A percentile compares a stretch with the other conserved stretches of the same genome.
phyloP scores from a whole-genome alignment of 441 rosid genomes.

The Aquilaria agallochum region DNA sequence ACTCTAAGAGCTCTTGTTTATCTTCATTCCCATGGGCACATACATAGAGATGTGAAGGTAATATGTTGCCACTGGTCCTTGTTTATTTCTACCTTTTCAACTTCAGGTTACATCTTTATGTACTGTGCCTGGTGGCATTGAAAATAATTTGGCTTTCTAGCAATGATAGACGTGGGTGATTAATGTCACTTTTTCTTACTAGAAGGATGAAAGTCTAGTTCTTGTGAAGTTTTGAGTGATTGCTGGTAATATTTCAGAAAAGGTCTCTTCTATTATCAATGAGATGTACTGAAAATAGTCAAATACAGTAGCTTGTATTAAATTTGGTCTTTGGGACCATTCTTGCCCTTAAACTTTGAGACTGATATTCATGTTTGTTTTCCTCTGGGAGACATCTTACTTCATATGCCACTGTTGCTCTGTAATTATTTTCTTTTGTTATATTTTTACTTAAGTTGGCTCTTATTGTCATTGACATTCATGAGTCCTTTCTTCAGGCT shows the following conservation, averaged over 20 bases:
- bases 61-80: conserved; percentile 6
- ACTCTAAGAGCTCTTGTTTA: conserved; percentile 96
- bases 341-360: no score
- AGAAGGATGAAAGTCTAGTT: no score
- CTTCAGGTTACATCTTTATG: conserved; percentile 8
- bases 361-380: conserved; percentile 3
- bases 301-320: no score
- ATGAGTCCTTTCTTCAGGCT: conserved; percentile 54
- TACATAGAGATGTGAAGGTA: conserved; percentile 99
- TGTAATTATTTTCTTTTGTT: background rate
- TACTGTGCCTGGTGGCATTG: background rate
- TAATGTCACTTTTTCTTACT: no score
- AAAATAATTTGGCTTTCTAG: no score
- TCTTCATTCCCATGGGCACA: conserved; percentile 95
- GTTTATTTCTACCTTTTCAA: background rate
- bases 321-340: no score
- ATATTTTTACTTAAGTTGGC: conserved; percentile 3
- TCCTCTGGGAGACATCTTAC: background rate
- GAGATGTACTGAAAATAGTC: no score
- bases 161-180: no score
- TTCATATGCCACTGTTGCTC: conserved; percentile 2
- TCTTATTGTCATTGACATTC: conserved; percentile 16
- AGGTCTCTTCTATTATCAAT: no score
- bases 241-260: no score
- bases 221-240: no score